Conservation (phyloP, 345 rosid species). For the Cardiospermum halicacabum region DNA sequence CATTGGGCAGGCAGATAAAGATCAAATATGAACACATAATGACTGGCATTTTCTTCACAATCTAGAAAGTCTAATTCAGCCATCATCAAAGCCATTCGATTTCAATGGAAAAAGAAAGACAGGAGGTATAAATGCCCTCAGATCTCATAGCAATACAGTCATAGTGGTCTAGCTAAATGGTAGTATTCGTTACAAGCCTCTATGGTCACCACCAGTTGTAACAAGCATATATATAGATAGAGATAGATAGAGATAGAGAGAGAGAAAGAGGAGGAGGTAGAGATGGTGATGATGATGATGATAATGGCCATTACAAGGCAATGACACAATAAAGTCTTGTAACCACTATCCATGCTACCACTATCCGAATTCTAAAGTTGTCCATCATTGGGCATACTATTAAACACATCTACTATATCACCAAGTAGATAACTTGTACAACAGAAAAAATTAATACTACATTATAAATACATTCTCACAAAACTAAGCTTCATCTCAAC, state of each 20-base stretch:
- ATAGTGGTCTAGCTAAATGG: conserved; percentile 10
- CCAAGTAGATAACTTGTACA: too few species aligned
- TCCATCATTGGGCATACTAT: conserved; percentile 24
- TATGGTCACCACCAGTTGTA: neutral
- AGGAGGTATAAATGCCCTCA: conserved; percentile 15
- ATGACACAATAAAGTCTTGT: conserved; percentile 7
- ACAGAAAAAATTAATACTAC: too few species aligned
- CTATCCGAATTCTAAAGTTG: conserved; percentile 11
- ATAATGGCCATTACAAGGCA: neutral
- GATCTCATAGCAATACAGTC: conserved; percentile 25
- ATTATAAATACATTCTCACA: too few species aligned
- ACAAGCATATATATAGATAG: neutral
- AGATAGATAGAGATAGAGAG: neutral
- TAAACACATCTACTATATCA: too few species aligned
- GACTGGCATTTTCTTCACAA: too few species aligned
- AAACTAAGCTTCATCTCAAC: too few species aligned
- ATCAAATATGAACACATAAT: neutral
- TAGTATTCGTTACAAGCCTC: conserved; percentile 13
- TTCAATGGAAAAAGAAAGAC: neutral
- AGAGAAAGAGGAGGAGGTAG: conserved; percentile 12
- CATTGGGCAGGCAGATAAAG: neutral
- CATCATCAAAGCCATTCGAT: too few species aligned
- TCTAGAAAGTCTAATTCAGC: too few species aligned
- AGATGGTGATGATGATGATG: neutral
- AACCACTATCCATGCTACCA: conserved; percentile 14